Percentiles rank a stretch among this genome's conserved stretches.
Evolutionary conservation across 1,139 yeast species (phyloP).

Genomic region (Yamadazyma diospyri): DNA sequence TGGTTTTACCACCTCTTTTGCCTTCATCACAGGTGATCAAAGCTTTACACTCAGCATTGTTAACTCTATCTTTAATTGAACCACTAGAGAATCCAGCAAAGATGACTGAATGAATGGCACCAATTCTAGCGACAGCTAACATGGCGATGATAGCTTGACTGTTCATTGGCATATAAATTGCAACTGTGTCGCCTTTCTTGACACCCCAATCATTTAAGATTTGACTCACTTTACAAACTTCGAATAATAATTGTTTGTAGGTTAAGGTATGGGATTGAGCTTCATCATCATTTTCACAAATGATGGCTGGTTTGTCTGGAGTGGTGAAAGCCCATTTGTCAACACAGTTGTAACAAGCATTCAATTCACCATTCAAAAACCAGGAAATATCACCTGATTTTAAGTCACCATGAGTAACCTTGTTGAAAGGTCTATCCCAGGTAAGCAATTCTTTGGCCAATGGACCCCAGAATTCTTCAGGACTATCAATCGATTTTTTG

Average conservation of each 20-base stretch:
- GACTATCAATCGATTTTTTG: conserved; percentile 73
- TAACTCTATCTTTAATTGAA: conserved; percentile 85
- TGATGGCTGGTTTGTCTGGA: conserved; percentile 86
- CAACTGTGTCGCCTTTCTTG: conserved; percentile 91
- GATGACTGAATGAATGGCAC: conserved; percentile 94
- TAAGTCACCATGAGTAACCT: conserved; percentile 71
- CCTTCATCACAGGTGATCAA: conserved; percentile 96
- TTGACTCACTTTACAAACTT: conserved; percentile 87
- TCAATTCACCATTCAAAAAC: conserved; percentile 91
- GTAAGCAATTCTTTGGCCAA: conserved; percentile 72
- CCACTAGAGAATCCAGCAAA: conserved; percentile 98
- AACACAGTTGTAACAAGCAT: conserved; percentile 93
- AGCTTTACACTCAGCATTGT: conserved; percentile 84
- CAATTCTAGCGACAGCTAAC: conserved; percentile 91
- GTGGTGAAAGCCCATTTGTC: conserved; percentile 89
- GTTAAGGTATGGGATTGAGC: conserved; percentile 70
- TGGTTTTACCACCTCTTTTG: conserved; percentile 91
- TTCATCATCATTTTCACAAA: conserved; percentile 95
- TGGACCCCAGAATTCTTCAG: conserved; percentile 81
- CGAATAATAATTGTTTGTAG: conserved; percentile 80
- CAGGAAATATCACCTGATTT: conserved; percentile 82
- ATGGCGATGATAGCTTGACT: conserved; percentile 93
- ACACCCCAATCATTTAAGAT: conserved; percentile 86
- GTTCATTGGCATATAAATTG: conserved; percentile 95
- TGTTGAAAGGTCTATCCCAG: conserved; percentile 83